These are phyloP conservation scores for Apostasia shenzhenica DNA, from an alignment of 106 monocot genomes.

Conservation along the genomic window DNA sequence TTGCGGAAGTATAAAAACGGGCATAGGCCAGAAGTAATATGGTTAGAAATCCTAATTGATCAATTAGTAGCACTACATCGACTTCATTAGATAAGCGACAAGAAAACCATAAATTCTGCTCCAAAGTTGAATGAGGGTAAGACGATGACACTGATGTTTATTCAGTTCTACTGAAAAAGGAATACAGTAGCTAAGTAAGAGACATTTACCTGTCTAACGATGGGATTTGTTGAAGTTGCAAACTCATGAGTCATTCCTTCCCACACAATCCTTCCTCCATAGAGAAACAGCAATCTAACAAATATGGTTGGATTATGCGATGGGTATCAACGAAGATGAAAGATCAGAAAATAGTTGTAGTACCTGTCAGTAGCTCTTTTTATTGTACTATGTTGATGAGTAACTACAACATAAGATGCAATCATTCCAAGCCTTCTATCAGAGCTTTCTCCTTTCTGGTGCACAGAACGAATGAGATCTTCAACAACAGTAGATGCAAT, in stretches of 20 bases:
- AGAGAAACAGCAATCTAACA: conserved; percentile 73
- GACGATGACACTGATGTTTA: background rate
- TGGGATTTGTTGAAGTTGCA: conserved; percentile 59
- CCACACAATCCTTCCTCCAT: conserved; percentile 90
- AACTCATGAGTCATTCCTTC: conserved; percentile 94
- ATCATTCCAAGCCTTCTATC: conserved; percentile 66
- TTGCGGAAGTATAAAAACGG: no score
- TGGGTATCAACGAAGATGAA: background rate
- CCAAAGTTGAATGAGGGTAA: background rate
- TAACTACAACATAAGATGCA: conserved; percentile 88
- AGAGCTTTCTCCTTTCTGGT: conserved; percentile 51
- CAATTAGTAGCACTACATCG: no score
- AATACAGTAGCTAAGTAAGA: background rate
- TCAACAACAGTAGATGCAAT: conserved; percentile 99
- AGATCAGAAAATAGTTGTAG: background rate
- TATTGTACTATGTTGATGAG: conserved; percentile 99
- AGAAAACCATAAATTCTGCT: background rate
- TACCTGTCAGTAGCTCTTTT: conserved; percentile 93
- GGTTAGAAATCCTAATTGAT: no score
- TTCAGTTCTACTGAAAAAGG: background rate
- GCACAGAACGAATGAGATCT: conserved; percentile 93
- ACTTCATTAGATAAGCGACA: no score
- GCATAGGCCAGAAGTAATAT: no score
- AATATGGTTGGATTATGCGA: background rate
- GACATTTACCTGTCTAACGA: conserved; percentile 73